These are phyloP conservation scores for Lactifluus rugatus DNA, from an alignment of 768 basidiomycete species.

Conservation along the genomic window DNA sequence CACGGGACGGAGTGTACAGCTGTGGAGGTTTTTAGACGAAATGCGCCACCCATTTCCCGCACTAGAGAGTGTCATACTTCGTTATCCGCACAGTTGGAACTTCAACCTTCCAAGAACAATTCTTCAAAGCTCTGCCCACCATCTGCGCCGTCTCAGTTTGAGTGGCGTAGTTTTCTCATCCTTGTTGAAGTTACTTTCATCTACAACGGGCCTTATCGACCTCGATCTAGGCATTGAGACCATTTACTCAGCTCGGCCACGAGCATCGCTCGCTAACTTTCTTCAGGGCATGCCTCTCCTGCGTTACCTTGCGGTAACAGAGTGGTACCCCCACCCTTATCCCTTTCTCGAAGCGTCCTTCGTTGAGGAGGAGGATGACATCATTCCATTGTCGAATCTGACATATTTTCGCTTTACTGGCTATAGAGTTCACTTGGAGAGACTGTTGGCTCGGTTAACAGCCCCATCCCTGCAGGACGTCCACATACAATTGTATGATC, in stretches of 20 bases:
- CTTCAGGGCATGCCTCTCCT: neutral
- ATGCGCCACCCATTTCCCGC: neutral
- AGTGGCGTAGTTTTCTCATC: neutral
- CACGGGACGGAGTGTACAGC: fast-evolving
- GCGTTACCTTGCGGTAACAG: neutral
- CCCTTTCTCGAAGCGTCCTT: too few relatives aligned
- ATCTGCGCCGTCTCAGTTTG: neutral
- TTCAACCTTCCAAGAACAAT: neutral
- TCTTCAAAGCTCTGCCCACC: neutral
- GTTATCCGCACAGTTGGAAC: too few relatives aligned
- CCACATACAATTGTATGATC: too few relatives aligned
- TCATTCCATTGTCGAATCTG: too few relatives aligned
- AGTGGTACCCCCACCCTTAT: too few relatives aligned
- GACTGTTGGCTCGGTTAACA: too few relatives aligned
- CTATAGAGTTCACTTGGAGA: too few relatives aligned
- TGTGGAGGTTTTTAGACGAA: neutral
- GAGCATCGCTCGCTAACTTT: neutral
- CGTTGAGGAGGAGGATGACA: too few relatives aligned
- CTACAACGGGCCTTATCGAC: neutral
- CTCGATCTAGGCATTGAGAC: neutral
- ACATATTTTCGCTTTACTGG: too few relatives aligned
- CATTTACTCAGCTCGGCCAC: neutral
- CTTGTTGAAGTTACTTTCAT: neutral
- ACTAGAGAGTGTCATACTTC: neutral
- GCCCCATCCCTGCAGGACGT: too few relatives aligned